Evolutionary conservation across 2,329 filamentous ascomycete species (phyloP).

Genomic region (Colletotrichum sp.): DNA sequence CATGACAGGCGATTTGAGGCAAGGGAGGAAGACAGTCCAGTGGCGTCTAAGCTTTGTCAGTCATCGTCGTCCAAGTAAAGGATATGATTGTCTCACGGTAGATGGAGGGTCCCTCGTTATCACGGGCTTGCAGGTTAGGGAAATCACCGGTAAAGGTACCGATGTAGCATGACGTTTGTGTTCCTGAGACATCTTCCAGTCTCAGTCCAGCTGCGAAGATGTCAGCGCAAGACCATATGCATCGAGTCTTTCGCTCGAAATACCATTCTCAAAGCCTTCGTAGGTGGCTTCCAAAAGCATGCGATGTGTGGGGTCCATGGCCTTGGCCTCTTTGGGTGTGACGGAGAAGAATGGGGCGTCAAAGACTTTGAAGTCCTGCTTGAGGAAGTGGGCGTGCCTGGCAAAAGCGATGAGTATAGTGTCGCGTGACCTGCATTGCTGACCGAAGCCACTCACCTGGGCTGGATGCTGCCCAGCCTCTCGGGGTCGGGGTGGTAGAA

Average conservation of each 20-base stretch:
- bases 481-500: slow-evolving; percentile 24
- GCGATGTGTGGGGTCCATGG: slow-evolving; percentile 40
- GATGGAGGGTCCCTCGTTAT: slow-evolving; percentile 20
- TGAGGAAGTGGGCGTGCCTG: slow-evolving; percentile 33
- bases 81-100: slow-evolving; percentile 39
- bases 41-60: slow-evolving; percentile 51
- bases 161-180: slow-evolving; percentile 35
- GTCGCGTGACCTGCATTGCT: not conserved
- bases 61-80: fast-evolving
- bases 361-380: slow-evolving; percentile 30
- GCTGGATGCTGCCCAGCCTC: slow-evolving; percentile 24
- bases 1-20: slow-evolving; percentile 25
- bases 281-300: slow-evolving; percentile 38
- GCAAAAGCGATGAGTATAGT: not conserved
- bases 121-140: slow-evolving; percentile 27
- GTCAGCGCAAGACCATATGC: not conserved
- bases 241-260: slow-evolving; percentile 33
- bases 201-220: slow-evolving; percentile 29
- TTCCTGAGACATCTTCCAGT: slow-evolving; percentile 39
- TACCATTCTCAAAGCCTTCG: slow-evolving; percentile 44
- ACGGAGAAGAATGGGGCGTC: slow-evolving; percentile 34
- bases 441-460: not conserved
- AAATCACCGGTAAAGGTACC: slow-evolving; percentile 39
- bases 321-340: slow-evolving; percentile 30
- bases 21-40: slow-evolving; percentile 46